phyloP scores from a whole-genome alignment of 495 filamentous ascomycete genomes.

The Venustampulla echinocandica region DNA sequence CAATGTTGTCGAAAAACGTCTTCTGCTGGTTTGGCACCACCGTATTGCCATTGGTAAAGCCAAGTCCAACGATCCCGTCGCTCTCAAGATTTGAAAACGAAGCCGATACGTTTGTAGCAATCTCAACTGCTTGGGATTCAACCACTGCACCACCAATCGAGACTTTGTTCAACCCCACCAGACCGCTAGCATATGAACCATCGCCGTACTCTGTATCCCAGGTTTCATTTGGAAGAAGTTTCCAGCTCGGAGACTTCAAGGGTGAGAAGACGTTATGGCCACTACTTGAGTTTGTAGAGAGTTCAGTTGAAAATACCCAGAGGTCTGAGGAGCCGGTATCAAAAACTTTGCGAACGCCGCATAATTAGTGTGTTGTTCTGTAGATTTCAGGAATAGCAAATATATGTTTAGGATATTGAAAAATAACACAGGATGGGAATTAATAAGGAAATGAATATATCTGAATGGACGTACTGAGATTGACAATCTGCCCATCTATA shows the following conservation, averaged over 20 bases:
- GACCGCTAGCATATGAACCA: conserved; percentile 51
- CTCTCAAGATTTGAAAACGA: conserved; percentile 52
- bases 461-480: too few relatives aligned
- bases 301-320: neutral
- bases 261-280: neutral
- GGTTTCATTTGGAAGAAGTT: conserved; percentile 40
- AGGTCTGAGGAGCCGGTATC: neutral
- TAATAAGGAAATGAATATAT: too few relatives aligned
- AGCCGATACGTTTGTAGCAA: conserved; percentile 49
- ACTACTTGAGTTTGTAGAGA: neutral
- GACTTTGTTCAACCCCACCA: conserved; percentile 63
- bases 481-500: neutral
- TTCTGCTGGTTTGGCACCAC: conserved; percentile 48
- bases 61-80: conserved; percentile 66
- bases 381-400: too few relatives aligned
- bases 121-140: conserved; percentile 57
- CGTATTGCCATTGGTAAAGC: conserved; percentile 56
- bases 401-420: too few relatives aligned
- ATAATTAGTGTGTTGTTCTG: too few relatives aligned
- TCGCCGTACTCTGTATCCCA: conserved; percentile 71
- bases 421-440: too few relatives aligned
- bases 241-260: conserved; percentile 25
- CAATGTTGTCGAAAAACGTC: conserved; percentile 69
- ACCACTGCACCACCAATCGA: conserved; percentile 56
- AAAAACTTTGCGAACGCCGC: too few relatives aligned